Conservation (phyloP, 2,329 filamentous ascomycete genomes). For the Pseudocercospora vitis region DNA sequence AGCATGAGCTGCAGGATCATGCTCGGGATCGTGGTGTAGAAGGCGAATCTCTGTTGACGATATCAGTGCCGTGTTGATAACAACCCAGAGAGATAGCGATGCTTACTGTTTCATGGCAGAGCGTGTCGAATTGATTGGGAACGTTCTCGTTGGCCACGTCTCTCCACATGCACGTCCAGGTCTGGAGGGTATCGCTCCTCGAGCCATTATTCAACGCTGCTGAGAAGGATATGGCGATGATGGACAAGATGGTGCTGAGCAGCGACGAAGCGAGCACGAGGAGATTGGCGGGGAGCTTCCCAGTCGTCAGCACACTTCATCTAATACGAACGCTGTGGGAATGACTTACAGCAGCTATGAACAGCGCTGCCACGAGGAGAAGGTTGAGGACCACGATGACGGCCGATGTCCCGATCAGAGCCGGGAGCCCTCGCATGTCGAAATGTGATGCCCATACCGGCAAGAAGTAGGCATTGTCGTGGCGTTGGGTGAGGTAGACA, state of each 20-base stretch:
- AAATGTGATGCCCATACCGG: conserved; percentile 52
- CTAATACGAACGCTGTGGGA: not conserved
- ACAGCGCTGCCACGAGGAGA: conserved; percentile 38
- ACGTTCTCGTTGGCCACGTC: conserved; percentile 28
- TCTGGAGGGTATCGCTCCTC: conserved; percentile 38
- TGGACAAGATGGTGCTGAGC: conserved; percentile 41
- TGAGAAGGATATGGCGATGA: conserved; percentile 44
- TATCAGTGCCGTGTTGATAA: not conserved
- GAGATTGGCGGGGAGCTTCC: conserved; percentile 41
- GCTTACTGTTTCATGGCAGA: conserved; percentile 47
- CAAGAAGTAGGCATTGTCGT: conserved; percentile 50
- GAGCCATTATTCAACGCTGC: conserved; percentile 34
- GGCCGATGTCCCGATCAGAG: conserved; percentile 42
- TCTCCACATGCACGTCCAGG: conserved; percentile 41
- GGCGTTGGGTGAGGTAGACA: conserved; percentile 45
- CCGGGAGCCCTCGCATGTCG: conserved; percentile 45
- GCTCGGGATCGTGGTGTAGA: conserved; percentile 45
- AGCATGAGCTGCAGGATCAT: conserved; percentile 42
- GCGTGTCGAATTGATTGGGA: conserved; percentile 38
- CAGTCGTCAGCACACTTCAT: not conserved
- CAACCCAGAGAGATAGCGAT: not conserved
- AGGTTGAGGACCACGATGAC: conserved; percentile 43
- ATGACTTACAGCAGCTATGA: conserved; percentile 35
- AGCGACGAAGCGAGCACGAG: conserved; percentile 40
- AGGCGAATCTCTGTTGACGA: conserved; percentile 43